phyloP scores from a whole-genome alignment of 371 early-diverging fungal genomes.

The Syncephalastrum racemosum region DNA sequence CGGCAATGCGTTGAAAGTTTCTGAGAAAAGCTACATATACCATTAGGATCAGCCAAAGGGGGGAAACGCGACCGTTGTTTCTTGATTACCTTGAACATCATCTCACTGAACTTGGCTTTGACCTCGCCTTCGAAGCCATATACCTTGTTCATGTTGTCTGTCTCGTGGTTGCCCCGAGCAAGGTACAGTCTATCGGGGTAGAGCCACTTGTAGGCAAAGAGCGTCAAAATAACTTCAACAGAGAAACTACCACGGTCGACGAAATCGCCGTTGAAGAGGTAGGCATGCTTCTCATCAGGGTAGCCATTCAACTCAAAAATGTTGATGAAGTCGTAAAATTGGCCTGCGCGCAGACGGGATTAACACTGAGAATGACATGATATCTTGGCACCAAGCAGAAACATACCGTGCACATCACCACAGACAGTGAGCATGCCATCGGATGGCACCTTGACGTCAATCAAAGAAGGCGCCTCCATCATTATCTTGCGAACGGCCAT shows the following conservation, averaged over 20 bases:
- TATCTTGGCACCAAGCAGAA: not conserved
- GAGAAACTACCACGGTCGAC: slow-evolving; percentile 98
- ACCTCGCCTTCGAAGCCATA: slow-evolving; percentile 99
- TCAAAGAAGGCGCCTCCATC: slow-evolving; percentile 72
- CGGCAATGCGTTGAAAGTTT: slow-evolving; percentile 94
- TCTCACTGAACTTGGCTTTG: slow-evolving; percentile 88
- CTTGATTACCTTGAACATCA: slow-evolving; percentile 70
- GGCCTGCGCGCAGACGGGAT: slow-evolving; percentile 47
- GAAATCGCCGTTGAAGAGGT: slow-evolving; percentile 98
- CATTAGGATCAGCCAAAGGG: not conserved
- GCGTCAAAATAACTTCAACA: slow-evolving; percentile 92
- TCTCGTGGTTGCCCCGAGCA: slow-evolving; percentile 99
- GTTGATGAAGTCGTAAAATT: slow-evolving; percentile 96
- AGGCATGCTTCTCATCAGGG: slow-evolving; percentile 81
- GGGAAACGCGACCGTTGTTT: not conserved
- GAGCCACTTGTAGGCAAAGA: slow-evolving; percentile 89
- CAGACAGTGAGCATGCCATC: slow-evolving; percentile 86
- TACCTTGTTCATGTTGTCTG: slow-evolving; percentile 96
- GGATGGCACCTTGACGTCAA: slow-evolving; percentile 80
- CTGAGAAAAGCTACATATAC: slow-evolving; percentile 71
- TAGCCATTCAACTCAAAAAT: slow-evolving; percentile 91
- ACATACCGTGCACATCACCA: slow-evolving; percentile 95
- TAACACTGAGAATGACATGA: not conserved
- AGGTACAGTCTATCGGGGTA: slow-evolving; percentile 88
- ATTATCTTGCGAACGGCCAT: slow-evolving; percentile 72